These are phyloP conservation scores for Linum lewisii DNA, from an alignment of 345 rosid species.

Conservation along the genomic window DNA sequence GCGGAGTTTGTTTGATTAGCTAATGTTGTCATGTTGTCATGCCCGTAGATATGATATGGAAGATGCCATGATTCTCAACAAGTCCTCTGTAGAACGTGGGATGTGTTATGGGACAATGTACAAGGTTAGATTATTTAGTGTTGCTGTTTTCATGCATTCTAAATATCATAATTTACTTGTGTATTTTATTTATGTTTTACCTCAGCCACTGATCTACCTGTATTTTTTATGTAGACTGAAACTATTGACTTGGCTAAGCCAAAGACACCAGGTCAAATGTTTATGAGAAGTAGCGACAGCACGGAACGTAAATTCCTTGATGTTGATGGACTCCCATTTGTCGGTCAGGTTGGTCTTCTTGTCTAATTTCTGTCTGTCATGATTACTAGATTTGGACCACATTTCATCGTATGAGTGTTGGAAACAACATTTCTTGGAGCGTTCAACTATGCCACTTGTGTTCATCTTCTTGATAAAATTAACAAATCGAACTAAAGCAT, in stretches of 20 bases:
- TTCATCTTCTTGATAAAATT: no score
- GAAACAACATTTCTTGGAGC: no score
- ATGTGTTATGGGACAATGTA: slow-evolving; percentile 96
- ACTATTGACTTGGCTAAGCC: slow-evolving; percentile 68
- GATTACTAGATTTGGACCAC: no score
- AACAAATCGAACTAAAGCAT: no score
- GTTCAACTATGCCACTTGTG: no score
- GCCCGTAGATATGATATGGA: slow-evolving; percentile 82
- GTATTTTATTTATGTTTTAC: no score
- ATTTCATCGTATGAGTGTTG: no score
- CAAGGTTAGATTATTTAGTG: slow-evolving; percentile 37
- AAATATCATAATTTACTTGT: background rate
- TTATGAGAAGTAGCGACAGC: slow-evolving; percentile 37
- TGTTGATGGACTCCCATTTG: slow-evolving; percentile 86
- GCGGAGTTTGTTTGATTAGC: slow-evolving; percentile 3
- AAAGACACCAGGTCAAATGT: slow-evolving; percentile 44
- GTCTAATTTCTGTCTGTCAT: slow-evolving; percentile 1
- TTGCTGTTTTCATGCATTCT: no score
- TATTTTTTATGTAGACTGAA: slow-evolving; percentile 65
- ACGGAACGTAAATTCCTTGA: slow-evolving; percentile 35
- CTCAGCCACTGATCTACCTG: background rate
- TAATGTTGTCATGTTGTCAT: slow-evolving; percentile 8
- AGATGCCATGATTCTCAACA: slow-evolving; percentile 97
- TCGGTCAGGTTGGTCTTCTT: slow-evolving; percentile 65
- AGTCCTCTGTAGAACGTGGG: slow-evolving; percentile 91